phyloP scores from a whole-genome alignment of 2,329 filamentous ascomycete genomes.

The Fusarium incarnatum region DNA sequence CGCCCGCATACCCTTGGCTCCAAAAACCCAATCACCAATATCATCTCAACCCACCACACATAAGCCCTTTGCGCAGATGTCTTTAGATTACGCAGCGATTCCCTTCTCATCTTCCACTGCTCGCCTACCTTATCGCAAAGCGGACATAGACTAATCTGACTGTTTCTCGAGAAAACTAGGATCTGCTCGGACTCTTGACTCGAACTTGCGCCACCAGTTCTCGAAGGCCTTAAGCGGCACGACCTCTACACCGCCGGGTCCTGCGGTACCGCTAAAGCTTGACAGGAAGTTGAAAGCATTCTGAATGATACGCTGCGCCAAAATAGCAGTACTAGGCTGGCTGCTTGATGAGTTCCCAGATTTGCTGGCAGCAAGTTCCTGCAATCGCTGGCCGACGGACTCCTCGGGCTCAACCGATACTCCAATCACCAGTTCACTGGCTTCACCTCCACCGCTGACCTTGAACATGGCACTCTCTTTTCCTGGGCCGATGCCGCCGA shows the following conservation, averaged over 20 bases:
- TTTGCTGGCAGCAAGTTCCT: slow-evolving; percentile 61
- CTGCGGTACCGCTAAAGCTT: slow-evolving; percentile 78
- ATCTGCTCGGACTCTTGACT: slow-evolving; percentile 84
- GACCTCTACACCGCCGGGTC: slow-evolving; percentile 77
- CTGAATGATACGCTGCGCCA: slow-evolving; percentile 94
- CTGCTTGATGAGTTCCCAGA: slow-evolving; percentile 41
- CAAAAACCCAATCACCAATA: not conserved
- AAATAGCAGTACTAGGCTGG: slow-evolving; percentile 74
- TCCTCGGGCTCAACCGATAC: slow-evolving; percentile 83
- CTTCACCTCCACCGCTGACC: slow-evolving; percentile 59
- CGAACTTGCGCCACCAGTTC: slow-evolving; percentile 98
- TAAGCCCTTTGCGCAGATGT: not conserved
- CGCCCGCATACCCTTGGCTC: not conserved
- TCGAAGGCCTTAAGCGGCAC: slow-evolving; percentile 95
- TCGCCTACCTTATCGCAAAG: not conserved
- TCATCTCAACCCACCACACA: not conserved
- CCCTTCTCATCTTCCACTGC: not conserved
- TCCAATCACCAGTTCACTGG: slow-evolving; percentile 75
- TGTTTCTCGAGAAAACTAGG: slow-evolving; percentile 86
- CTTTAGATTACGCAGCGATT: not conserved
- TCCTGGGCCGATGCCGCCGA: slow-evolving; percentile 88
- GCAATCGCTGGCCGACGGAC: slow-evolving; percentile 77
- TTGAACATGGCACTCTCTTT: slow-evolving; percentile 95
- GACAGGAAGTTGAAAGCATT: slow-evolving; percentile 98
- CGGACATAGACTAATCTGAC: slow-evolving; percentile 32